phyloP scores from a whole-genome alignment of 495 filamentous ascomycete species.

The Daldinia caldariorum region DNA sequence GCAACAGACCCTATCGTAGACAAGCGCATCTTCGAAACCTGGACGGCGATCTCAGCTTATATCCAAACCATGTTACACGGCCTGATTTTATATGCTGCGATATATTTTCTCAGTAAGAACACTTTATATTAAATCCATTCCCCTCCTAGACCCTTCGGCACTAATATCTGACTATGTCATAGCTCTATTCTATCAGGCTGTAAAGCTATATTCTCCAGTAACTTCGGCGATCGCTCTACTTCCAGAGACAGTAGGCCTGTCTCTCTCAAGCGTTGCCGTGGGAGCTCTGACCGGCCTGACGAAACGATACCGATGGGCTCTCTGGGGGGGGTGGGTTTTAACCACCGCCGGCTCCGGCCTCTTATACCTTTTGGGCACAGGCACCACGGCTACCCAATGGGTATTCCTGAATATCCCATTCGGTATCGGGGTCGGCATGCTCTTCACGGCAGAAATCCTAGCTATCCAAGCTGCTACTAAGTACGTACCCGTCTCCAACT shows the following conservation, averaged over 20 bases:
- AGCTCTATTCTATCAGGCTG: constrained; percentile 70
- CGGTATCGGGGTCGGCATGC: constrained; percentile 63
- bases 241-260: constrained; percentile 63
- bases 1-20: constrained; percentile 57
- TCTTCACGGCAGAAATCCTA: constrained; percentile 61
- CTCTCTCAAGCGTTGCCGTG: constrained; percentile 53
- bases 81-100: constrained; percentile 55
- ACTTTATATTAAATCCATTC: neutral
- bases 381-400: constrained; percentile 60
- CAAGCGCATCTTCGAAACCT: constrained; percentile 51
- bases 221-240: constrained; percentile 67
- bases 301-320: constrained; percentile 59
- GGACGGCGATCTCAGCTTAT: constrained; percentile 51
- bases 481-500: neutral
- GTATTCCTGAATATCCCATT: constrained; percentile 61
- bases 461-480: constrained; percentile 55
- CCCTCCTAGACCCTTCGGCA: neutral
- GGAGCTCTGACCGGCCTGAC: constrained; percentile 56
- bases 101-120: constrained; percentile 64
- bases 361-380: constrained; percentile 56
- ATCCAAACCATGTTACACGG: constrained; percentile 62
- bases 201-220: constrained; percentile 64
- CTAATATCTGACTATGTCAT: neutral
- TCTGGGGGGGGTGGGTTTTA: constrained; percentile 63
- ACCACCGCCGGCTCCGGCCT: constrained; percentile 57